Conservation (phyloP, 257 asterid species). For the Solanum chiquidenum region DNA sequence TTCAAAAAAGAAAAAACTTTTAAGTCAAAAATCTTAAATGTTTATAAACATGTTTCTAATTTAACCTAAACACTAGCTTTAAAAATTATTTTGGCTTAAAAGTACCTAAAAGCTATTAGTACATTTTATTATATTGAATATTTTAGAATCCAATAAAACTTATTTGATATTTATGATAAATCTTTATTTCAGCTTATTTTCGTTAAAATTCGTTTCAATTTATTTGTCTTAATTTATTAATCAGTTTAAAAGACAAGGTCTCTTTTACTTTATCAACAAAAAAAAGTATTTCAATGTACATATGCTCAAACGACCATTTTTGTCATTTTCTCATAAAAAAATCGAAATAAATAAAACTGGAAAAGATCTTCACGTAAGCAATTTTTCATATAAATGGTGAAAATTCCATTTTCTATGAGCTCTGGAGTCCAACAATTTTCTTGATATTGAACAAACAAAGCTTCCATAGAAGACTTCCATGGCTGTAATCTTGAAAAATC, state of each 20-base stretch:
- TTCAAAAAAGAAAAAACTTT: too few relatives aligned
- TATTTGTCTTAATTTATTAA: neutral
- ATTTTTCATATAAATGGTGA: neutral
- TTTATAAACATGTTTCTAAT: neutral
- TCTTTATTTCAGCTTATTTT: neutral
- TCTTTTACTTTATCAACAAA: neutral
- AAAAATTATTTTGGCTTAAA: neutral
- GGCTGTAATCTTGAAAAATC: slow-evolving; percentile 17
- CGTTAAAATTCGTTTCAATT: too few relatives aligned
- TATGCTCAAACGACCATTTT: neutral
- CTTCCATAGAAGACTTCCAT: slow-evolving; percentile 7
- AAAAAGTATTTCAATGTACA: neutral
- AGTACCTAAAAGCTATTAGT: neutral
- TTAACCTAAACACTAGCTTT: neutral
- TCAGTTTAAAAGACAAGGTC: neutral
- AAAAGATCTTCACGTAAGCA: neutral
- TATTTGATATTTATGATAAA: neutral
- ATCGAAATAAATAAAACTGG: neutral
- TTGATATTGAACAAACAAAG: neutral
- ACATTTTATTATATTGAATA: neutral
- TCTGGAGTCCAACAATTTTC: neutral
- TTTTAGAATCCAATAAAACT: too few relatives aligned
- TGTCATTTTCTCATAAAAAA: neutral
- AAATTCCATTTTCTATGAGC: neutral
- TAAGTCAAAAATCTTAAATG: too few relatives aligned